Conservation (phyloP, 176 grass and related monocot genomes). For the Oryza meyeriana region DNA sequence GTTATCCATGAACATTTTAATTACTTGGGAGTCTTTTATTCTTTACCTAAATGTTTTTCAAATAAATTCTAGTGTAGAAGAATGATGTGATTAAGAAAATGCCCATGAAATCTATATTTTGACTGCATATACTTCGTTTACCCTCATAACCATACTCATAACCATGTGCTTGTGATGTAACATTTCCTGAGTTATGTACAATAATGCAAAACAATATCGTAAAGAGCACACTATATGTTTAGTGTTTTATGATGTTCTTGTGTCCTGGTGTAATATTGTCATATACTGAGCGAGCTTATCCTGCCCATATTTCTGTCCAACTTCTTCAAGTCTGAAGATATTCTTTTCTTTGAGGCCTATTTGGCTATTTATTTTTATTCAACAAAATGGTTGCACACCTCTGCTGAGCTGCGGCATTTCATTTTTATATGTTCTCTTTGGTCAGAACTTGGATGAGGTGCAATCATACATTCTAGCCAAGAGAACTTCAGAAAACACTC, state of each 20-base stretch:
- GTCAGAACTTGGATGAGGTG: slow-evolving; percentile 83
- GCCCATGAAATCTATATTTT: neutral
- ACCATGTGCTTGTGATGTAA: neutral
- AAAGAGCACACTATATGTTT: neutral
- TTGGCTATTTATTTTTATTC: neutral
- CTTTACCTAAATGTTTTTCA: neutral
- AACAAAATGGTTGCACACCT: neutral
- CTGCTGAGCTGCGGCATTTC: slow-evolving; percentile 3
- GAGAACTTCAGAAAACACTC: slow-evolving; percentile 40
- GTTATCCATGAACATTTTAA: neutral
- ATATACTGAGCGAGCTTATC: neutral
- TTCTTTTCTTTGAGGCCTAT: neutral
- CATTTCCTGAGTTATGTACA: neutral
- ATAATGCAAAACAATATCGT: neutral
- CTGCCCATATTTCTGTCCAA: neutral
- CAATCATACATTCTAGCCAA: slow-evolving; percentile 87
- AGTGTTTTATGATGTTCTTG: neutral
- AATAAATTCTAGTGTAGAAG: neutral
- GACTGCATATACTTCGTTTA: neutral
- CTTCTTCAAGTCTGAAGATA: neutral
- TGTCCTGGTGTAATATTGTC: neutral
- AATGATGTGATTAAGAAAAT: neutral
- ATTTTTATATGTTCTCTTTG: neutral
- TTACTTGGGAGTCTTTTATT: neutral
- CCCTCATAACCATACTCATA: neutral